These are phyloP conservation scores for Macrophomina pseudophaseolina DNA, from an alignment of 2,329 filamentous ascomycete genomes.

Conservation along the genomic window DNA sequence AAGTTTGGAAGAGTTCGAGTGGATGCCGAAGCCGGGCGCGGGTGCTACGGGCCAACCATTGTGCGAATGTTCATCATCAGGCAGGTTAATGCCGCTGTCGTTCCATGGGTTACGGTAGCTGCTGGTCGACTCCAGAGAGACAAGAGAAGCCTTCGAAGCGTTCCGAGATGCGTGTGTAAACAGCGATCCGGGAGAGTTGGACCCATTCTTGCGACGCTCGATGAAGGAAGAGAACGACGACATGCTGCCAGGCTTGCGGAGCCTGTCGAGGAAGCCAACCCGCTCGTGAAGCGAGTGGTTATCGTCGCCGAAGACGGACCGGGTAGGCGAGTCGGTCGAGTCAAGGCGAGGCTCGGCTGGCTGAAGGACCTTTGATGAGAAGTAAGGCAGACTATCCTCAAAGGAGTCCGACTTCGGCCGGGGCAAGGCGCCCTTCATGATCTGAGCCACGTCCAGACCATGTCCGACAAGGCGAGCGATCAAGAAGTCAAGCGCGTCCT, in stretches of 20 bases:
- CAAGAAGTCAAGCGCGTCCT: conserved; percentile 94
- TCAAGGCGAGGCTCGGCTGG: conserved; percentile 79
- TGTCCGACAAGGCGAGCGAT: conserved; percentile 84
- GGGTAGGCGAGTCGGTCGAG: conserved; percentile 85
- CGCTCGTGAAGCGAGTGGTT: conserved; percentile 72
- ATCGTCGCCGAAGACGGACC: conserved; percentile 81
- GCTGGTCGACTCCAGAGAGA: conserved; percentile 93
- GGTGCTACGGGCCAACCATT: conserved; percentile 46
- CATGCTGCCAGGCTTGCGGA: conserved; percentile 94
- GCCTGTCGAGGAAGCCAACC: conserved; percentile 80
- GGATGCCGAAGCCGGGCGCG: conserved; percentile 33
- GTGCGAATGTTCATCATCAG: conserved; percentile 75
- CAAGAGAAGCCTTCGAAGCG: conserved; percentile 92
- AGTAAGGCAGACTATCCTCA: conserved; percentile 94
- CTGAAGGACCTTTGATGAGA: conserved; percentile 94
- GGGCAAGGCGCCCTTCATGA: conserved; percentile 92
- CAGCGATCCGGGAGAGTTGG: conserved; percentile 75
- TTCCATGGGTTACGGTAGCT: conserved; percentile 99
- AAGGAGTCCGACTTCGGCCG: conserved; percentile 99
- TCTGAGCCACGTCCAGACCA: conserved; percentile 78
- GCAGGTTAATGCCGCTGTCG: conserved; percentile 92
- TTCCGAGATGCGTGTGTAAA: conserved; percentile 88
- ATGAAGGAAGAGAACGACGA: conserved; percentile 95
- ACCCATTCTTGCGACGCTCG: conserved; percentile 92
- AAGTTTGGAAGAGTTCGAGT: conserved; percentile 27